Conservation (phyloP, 345 rosid species). For the Pistacia vera region DNA sequence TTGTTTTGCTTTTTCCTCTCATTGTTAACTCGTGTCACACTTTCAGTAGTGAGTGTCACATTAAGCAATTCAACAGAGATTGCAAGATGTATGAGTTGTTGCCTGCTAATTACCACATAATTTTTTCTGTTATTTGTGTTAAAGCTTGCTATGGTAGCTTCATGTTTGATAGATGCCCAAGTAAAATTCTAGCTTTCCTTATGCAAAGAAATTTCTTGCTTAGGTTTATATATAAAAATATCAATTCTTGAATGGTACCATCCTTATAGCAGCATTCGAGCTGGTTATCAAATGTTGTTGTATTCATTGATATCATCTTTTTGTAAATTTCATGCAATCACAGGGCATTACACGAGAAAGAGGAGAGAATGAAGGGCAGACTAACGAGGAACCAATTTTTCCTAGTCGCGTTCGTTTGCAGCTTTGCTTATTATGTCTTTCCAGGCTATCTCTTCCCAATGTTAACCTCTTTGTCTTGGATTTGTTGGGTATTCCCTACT, state of each 20-base stretch:
- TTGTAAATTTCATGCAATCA: constrained; percentile 1
- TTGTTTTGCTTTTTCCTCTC: too few species aligned
- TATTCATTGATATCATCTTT: neutral
- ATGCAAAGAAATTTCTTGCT: neutral
- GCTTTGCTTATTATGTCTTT: constrained; percentile 61
- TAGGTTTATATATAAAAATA: neutral
- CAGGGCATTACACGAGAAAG: constrained; percentile 70
- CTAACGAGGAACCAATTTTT: constrained; percentile 61
- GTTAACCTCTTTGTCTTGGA: constrained; percentile 57
- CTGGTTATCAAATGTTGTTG: neutral
- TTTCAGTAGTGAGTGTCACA: too few species aligned
- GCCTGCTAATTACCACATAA: neutral
- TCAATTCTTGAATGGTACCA: neutral
- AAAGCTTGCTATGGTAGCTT: neutral
- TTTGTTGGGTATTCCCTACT: constrained; percentile 64
- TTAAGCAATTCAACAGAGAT: neutral
- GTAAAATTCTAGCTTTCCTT: neutral
- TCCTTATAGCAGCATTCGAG: neutral
- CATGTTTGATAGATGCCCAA: neutral
- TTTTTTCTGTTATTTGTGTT: neutral
- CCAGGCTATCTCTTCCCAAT: constrained; percentile 65
- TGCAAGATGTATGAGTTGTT: too few species aligned
- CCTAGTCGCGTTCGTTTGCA: constrained; percentile 53
- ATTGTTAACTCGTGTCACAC: too few species aligned
- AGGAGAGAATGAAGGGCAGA: constrained; percentile 42